Percentiles rank a stretch among this genome's conserved stretches.
Evolutionary conservation across 2,329 filamentous ascomycete species (phyloP).

Genomic region (Pseudofabraea citricarpa): DNA sequence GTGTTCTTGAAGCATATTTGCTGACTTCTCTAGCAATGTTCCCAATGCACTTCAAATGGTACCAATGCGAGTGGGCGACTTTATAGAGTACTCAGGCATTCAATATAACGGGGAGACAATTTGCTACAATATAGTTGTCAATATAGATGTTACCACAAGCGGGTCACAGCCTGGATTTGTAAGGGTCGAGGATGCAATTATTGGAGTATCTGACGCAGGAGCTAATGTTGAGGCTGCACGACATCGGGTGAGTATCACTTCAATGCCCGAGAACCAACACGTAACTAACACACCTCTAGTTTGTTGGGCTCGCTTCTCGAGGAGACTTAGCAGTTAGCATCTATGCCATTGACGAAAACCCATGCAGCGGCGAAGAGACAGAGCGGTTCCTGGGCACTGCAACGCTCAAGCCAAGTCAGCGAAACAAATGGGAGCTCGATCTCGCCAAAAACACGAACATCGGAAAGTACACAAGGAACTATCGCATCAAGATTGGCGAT

Average conservation of each 20-base stretch:
- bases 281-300: conserved; percentile 12
- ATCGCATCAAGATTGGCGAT: conserved; percentile 30
- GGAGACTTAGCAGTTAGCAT: conserved; percentile 29
- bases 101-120: conserved; percentile 29
- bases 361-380: conserved; percentile 34
- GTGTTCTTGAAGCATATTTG: conserved; percentile 1
- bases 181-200: conserved; percentile 36
- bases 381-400: conserved; percentile 31
- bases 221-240: conserved; percentile 32
- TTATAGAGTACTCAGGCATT: conserved; percentile 34
- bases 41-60: conserved; percentile 34
- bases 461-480: conserved; percentile 36
- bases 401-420: conserved; percentile 21
- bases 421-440: conserved; percentile 36
- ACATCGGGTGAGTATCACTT: conserved; percentile 12
- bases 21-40: conserved; percentile 22
- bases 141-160: conserved; percentile 32
- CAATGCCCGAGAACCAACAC: not conserved
- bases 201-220: conserved; percentile 32
- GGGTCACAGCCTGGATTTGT: conserved; percentile 33
- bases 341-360: conserved; percentile 35
- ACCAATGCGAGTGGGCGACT: conserved; percentile 35
- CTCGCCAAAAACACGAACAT: conserved; percentile 19
- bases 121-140: conserved; percentile 32
- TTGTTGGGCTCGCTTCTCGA: conserved; percentile 35